phyloP scores from a whole-genome alignment of 768 basidiomycete species.

The Cystobasidium ongulense region DNA sequence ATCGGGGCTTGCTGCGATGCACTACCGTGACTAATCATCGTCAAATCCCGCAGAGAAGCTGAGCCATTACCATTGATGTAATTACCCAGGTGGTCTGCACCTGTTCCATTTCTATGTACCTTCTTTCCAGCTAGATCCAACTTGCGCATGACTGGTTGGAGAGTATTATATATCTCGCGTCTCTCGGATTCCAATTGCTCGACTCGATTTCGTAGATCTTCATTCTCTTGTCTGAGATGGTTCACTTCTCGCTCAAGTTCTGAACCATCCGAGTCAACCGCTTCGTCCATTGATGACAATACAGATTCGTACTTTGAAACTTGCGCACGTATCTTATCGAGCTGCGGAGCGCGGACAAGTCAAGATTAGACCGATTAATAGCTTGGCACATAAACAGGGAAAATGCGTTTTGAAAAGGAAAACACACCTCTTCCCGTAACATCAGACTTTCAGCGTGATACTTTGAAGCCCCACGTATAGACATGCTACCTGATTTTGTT shows the following conservation, averaged over 20 bases:
- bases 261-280: not conserved
- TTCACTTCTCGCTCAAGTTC: not conserved
- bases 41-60: not conserved
- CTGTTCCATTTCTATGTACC: not conserved
- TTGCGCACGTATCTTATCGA: not conserved
- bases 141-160: not conserved
- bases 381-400: too few species aligned
- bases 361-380: not conserved
- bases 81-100: not conserved
- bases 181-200: not conserved
- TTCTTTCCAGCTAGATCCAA: not conserved
- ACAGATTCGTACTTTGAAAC: not conserved
- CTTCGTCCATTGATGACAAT: not conserved
- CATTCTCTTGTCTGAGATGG: not conserved
- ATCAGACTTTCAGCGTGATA: conserved; percentile 15
- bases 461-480: conserved; percentile 6
- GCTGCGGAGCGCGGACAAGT: not conserved
- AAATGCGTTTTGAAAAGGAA: not conserved
- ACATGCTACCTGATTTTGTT: not conserved
- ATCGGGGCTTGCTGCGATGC: not conserved
- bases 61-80: not conserved
- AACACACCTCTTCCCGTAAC: conserved; percentile 15
- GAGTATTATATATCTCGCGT: not conserved
- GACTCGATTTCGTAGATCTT: not conserved
- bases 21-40: not conserved